A percentile compares a stretch with the other conserved stretches of the same genome.
Evolutionary conservation across 176 grass and related monocot species (phyloP).

Genomic region (Canna indica): DNA sequence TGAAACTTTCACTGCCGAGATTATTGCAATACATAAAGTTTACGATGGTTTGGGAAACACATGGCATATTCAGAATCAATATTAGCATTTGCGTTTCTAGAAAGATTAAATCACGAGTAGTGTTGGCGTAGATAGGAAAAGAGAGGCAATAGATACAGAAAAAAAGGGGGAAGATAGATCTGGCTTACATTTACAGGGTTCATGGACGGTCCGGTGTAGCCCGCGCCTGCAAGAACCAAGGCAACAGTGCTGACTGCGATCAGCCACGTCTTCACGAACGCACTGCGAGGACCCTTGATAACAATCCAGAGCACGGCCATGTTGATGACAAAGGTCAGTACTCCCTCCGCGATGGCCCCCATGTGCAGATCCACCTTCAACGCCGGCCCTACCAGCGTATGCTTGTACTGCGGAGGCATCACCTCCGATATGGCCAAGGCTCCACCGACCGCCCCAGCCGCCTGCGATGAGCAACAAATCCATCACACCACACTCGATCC

Average conservation of each 20-base stretch:
- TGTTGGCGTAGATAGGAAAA: neutral
- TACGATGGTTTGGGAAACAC: too few species aligned
- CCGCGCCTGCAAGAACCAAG: slow-evolving; percentile 37
- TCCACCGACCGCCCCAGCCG: slow-evolving; percentile 53
- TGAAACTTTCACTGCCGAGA: too few species aligned
- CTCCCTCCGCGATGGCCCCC: slow-evolving; percentile 42
- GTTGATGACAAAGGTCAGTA: slow-evolving; percentile 63
- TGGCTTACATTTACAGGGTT: slow-evolving; percentile 64
- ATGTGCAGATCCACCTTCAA: slow-evolving; percentile 60
- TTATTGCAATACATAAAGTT: too few species aligned
- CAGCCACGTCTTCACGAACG: slow-evolving; percentile 43
- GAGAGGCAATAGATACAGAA: neutral
- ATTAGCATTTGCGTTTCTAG: neutral
- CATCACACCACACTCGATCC: neutral
- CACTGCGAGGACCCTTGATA: slow-evolving; percentile 42
- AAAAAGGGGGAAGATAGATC: neutral
- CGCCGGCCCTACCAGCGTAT: slow-evolving; percentile 42
- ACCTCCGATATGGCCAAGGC: slow-evolving; percentile 47
- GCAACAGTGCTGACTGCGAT: slow-evolving; percentile 40
- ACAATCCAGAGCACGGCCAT: slow-evolving; percentile 42
- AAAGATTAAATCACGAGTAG: neutral
- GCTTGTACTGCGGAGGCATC: slow-evolving; percentile 50
- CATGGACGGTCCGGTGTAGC: slow-evolving; percentile 70
- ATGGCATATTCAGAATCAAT: too few species aligned
- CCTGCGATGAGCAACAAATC: slow-evolving; percentile 18